Base-by-base conservation (phyloP, 768 basidiomycete genomes). In the Leccinum fibrillosum region DNA sequence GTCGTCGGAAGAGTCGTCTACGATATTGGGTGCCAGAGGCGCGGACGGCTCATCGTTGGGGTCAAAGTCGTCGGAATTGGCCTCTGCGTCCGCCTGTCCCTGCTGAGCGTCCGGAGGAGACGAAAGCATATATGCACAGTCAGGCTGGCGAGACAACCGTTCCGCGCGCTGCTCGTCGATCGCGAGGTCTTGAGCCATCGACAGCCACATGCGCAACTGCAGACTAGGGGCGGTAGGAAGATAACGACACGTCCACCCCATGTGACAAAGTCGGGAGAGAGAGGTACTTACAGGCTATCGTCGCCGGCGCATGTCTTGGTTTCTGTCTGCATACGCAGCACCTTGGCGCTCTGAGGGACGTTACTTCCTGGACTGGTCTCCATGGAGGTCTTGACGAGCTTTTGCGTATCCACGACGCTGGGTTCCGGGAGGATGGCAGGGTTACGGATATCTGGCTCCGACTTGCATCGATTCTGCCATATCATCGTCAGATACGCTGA, bases 241-340 rank as follows among this genome's bases (percentile, higher is more conserved):
- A 39, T n/a, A 10, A 39, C 39, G 17, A 39, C 1, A 6, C 17
- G 8, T 39, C 37, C 15, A 39, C 37, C 2, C 17, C n/a, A 10
- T n/a, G 8, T 17, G 8, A 39, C 9, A 8, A 8, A 39, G 39
- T 39, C 5, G 25, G 23, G 32, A 2, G 30, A 30, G 28, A 7
- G 10, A 49, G 26, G 10, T 9, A 62, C 81, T 66, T 62, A 82
- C 82, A 72, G 72, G 34, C 80, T 78, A 63, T 83, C 82, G 52
- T 82, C 81, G 0, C 81, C 82, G 9, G 81, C 80, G 66, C 81
- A 82, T 62, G 76, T 75, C 9, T 70, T 72, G 23, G 66, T 70
- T 32, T 74, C 68, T 0, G 69, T 65, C 19, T 71, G 62, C 61
- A 78, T 56, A 23, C 60, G 66, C 47, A 83, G 53, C 7, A 64